phyloP scores from a whole-genome alignment of 257 asterid species.

The Scutellaria barbata region DNA sequence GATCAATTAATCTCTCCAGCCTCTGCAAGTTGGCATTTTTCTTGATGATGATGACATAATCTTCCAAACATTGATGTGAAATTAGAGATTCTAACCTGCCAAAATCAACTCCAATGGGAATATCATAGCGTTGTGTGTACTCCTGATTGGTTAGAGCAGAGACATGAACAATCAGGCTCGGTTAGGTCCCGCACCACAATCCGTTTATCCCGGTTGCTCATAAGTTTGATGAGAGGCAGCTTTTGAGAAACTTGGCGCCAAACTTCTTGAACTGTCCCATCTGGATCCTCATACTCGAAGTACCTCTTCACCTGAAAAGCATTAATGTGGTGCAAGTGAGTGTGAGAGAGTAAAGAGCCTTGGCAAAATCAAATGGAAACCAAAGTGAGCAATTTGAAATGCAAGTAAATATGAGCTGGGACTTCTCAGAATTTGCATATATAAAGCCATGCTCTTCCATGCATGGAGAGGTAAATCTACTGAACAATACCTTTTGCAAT shows the following conservation, averaged over 20 bases:
- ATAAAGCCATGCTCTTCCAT: neutral
- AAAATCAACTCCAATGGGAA: constrained; percentile 24
- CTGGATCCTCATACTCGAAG: constrained; percentile 85
- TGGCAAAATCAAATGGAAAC: too few relatives aligned
- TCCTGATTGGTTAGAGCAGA: constrained; percentile 83
- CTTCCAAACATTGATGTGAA: constrained; percentile 11
- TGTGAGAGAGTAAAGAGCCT: too few relatives aligned
- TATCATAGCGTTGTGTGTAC: constrained; percentile 52
- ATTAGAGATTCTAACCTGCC: constrained; percentile 23
- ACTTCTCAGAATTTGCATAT: neutral
- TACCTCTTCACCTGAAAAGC: constrained; percentile 74
- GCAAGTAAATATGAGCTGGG: too few relatives aligned
- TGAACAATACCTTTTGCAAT: constrained; percentile 63
- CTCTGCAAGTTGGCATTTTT: neutral
- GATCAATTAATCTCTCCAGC: constrained; percentile 18
- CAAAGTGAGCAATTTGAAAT: too few relatives aligned
- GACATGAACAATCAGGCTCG: constrained; percentile 83
- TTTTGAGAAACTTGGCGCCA: constrained; percentile 91
- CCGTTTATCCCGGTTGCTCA: constrained; percentile 87
- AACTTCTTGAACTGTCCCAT: constrained; percentile 85
- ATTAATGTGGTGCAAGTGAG: neutral
- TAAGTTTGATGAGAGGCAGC: constrained; percentile 77
- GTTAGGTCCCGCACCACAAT: constrained; percentile 62
- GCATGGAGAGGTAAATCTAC: neutral
- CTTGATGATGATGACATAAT: constrained; percentile 1